Evolutionary conservation across 2,329 filamentous ascomycete genomes (phyloP), one percentile per base, ranked within the genome.

Genomic region (Pseudocercospora cruenta): DNA sequence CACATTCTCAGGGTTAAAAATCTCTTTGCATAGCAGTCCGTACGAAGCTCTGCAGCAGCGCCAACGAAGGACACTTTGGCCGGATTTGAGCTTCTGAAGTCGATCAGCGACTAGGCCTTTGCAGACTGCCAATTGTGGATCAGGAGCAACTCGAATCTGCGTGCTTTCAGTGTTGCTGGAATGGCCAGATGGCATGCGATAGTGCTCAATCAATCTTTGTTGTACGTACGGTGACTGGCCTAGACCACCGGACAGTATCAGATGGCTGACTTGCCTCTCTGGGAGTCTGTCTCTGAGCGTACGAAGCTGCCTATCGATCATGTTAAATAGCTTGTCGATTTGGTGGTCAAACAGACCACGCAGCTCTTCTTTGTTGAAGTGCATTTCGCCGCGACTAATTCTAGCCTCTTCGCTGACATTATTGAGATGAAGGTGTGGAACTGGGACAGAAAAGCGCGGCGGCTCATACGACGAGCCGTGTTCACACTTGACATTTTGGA

Each of bases 361-460:
- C 19, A 83, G 80, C 53, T 84, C 81, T 59, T 78, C 71, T 62
- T 80, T 83, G 49, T 4, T 31, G n/a, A 60, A 19, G 65, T 51
- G 61, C 58, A 43, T 43, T 12, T 28, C 22, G 53, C 82, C 82
- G 9, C 75, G 73, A 62, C 82, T 78, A 21, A 84, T 78, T 0
- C 78, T 71, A 0, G 81, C 72, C 0, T 75, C 77, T 3, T 73
- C 62, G 60, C 83, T 80, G 43, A 64, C 78, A 58, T 81, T 79
- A 45, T 79, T 77, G 47, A 79, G 79, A 2, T 79, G 74, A 22
- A 83, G 79, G 0, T 81, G 81, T 5, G 82, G 82, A 73, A 84
- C 76, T 16, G 76, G 76, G 1, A 84, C 75, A 63, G 77, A 82
- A 61, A 81, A 83, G 0, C 77, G 70, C 0, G 76, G 70, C 14